Evolutionary conservation across 768 basidiomycete species (phyloP).

Genomic region (Termitomyces eurrhizus): DNA sequence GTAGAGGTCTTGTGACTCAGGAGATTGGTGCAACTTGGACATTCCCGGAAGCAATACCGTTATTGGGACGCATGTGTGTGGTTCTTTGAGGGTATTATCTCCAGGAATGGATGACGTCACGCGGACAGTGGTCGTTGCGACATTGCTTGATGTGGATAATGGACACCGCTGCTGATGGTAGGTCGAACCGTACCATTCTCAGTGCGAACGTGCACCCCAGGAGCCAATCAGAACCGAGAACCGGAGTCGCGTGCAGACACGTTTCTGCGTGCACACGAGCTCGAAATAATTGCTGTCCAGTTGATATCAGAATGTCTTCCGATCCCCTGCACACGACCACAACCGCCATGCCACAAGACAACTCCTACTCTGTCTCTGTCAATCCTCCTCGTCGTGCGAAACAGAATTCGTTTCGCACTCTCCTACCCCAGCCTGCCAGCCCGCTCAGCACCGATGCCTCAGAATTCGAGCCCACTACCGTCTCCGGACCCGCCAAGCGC

Average conservation of each 20-base stretch:
- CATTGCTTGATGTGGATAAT: background rate
- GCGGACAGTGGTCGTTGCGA: background rate
- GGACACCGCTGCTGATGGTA: background rate
- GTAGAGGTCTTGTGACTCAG: background rate
- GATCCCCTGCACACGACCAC: background rate
- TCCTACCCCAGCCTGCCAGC: constrained; percentile 8
- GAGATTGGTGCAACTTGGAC: background rate
- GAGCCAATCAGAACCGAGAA: constrained; percentile 25
- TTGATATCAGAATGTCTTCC: background rate
- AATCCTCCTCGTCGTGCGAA: constrained; percentile 39
- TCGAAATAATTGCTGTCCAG: background rate
- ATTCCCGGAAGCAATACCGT: background rate
- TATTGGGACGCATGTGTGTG: background rate
- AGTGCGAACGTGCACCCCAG: constrained; percentile 26
- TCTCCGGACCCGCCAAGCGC: constrained; percentile 40
- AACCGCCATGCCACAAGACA: background rate
- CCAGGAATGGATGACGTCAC: background rate
- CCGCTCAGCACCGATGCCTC: constrained; percentile 6
- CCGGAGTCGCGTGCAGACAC: constrained; percentile 30
- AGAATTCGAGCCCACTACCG: background rate
- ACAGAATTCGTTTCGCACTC: constrained; percentile 16
- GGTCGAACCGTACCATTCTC: background rate
- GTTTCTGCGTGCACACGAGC: constrained; percentile 32
- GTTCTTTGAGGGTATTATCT: background rate
- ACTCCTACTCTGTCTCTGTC: constrained; percentile 28